phyloP scores from a whole-genome alignment of 2,329 filamentous ascomycete species.

The Fusarium secorum region DNA sequence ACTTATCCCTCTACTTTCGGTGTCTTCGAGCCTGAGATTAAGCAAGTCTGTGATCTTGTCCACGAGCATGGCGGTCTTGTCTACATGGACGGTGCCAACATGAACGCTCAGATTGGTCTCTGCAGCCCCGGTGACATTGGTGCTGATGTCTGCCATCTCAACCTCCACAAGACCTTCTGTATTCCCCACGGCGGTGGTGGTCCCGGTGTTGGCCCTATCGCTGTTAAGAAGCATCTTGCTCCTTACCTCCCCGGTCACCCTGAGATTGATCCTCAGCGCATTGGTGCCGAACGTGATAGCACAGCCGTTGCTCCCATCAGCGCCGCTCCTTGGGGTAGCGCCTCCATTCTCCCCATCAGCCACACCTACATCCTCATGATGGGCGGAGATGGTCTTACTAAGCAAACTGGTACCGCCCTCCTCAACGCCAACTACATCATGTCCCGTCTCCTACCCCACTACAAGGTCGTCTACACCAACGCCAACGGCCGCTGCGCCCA shows the following conservation, averaged over 20 bases:
- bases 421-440: slow-evolving; percentile 98
- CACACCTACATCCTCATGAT: slow-evolving; percentile 97
- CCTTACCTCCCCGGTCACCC: slow-evolving; percentile 65
- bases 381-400: slow-evolving; percentile 75
- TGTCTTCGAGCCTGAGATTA: slow-evolving; percentile 90
- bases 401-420: slow-evolving; percentile 88
- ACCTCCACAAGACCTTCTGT: slow-evolving; percentile 98
- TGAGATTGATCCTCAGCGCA: slow-evolving; percentile 41
- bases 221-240: slow-evolving; percentile 82
- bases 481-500: slow-evolving; percentile 88
- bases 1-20: slow-evolving; percentile 96
- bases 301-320: slow-evolving; percentile 42
- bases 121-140: slow-evolving; percentile 95
- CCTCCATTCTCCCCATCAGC: slow-evolving; percentile 90
- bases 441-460: slow-evolving; percentile 83
- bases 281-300: slow-evolving; percentile 62
- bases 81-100: slow-evolving; percentile 99
- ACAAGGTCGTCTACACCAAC: slow-evolving; percentile 93
- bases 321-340: slow-evolving; percentile 81
- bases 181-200: slow-evolving; percentile 96
- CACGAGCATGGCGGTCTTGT: slow-evolving; percentile 91
- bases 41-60: slow-evolving; percentile 83
- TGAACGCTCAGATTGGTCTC: slow-evolving; percentile 96
- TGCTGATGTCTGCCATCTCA: slow-evolving; percentile 97
- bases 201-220: slow-evolving; percentile 92